A percentile compares a stretch with the other conserved stretches of the same genome.
phyloP scores from a whole-genome alignment of 768 basidiomycete genomes.

The Tulasnella sp. region DNA sequence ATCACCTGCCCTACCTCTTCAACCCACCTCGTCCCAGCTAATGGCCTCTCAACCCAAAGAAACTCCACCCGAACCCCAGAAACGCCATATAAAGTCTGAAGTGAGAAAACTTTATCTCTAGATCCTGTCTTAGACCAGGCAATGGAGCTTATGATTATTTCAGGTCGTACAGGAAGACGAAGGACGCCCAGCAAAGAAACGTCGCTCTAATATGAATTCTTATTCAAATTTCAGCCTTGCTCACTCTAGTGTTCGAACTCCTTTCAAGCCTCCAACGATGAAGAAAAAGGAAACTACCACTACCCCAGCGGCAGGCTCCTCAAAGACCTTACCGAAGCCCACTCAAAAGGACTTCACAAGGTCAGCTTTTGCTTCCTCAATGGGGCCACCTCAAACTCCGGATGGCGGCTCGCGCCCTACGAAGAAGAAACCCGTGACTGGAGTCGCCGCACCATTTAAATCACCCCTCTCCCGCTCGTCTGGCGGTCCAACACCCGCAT shows the following conservation, averaged over 20 bases:
- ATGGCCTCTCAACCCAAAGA: not conserved
- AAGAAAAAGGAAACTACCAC: not conserved
- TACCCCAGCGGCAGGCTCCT: not conserved
- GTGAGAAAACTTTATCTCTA: not conserved
- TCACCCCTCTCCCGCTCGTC: slow-evolving; percentile 18
- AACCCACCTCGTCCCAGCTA: not conserved
- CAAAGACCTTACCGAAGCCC: not conserved
- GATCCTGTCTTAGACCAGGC: not conserved
- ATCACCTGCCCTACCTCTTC: not conserved
- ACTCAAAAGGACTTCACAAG: not conserved
- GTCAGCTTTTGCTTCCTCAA: not conserved
- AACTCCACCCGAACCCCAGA: not conserved
- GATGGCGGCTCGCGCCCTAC: not conserved
- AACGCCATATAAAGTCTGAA: not conserved
- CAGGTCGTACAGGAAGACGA: not conserved
- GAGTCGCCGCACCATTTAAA: slow-evolving; percentile 18
- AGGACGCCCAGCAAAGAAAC: not conserved
- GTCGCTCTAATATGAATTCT: not conserved
- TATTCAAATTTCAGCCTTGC: not conserved
- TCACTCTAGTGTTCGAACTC: not conserved
- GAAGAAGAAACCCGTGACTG: not conserved
- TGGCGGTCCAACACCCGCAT: not conserved
- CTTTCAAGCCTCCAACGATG: not conserved
- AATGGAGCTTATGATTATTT: not conserved
- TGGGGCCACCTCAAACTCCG: not conserved